Base-by-base conservation (phyloP, 768 basidiomycete species). In the Omphalotus guepiniiformis region DNA sequence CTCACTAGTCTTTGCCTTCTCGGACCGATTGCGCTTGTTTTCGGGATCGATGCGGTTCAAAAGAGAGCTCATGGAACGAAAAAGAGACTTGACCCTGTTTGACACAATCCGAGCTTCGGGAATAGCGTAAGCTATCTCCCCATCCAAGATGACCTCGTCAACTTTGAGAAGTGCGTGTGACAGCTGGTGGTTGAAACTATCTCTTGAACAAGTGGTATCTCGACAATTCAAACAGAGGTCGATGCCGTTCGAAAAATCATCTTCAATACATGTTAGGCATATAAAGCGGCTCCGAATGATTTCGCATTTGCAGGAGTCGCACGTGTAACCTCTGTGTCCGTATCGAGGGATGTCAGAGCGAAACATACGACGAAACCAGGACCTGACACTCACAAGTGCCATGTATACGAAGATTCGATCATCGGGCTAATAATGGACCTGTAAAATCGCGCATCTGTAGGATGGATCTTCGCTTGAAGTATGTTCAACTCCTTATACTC, bases 161-260 rank as follows among this genome's bases (percentile, higher is more conserved):
- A 39, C 16, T 26, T 47, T 37, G 16, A 47, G 36, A 7, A 47
- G 11, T 6, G 35, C n/a, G 22, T 47, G 46, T 8, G 38, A 47
- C 25, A 36, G 32, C 6, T 19, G 4, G 25, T 47, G 46, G 7
- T 25, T 22, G 18, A 9, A 30, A 3, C 7, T 9, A 8, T 44
- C n/a, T 4, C 25, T 22, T 12, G 4, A n/a, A 6, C 5, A 12
- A 22, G 23, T 19, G 30, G 3, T 27, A 4, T 37, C 26, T 39
- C 21, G 7, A 28, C 52, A 53, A 3, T 40, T 46, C 7, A 46
- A 9, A 44, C 52, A 53, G 3, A 53, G 39, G 16, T 53, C 48
- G 28, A 53, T 16, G 21, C 39, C 28, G 6, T 41, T 11, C 6
- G 28, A 34, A 32, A 39, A 46, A 18, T 53, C 44, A 21, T 37